Evolutionary conservation across 257 asterid genomes (phyloP), one percentile per base, ranked within the genome.

Genomic region (Ilex aquifolium): DNA sequence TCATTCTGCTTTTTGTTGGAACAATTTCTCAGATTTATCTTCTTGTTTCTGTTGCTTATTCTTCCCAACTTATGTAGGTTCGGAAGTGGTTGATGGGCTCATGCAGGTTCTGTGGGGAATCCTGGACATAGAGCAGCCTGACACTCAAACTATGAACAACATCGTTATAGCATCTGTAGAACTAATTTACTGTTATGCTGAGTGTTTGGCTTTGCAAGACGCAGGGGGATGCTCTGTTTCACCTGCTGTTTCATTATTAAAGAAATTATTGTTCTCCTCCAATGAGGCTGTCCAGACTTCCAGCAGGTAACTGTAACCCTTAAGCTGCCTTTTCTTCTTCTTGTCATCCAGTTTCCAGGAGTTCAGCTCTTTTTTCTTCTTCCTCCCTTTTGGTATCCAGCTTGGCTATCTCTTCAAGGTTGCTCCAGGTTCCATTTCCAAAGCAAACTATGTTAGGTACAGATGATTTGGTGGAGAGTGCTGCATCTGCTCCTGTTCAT

Each of bases 351-450:
- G 50, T 39, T 70, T 64, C 39, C 55, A 27, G 59, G 30, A 44
- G 51, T 31, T 57, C 52, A 29, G 69, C 59, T 59, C 63, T 59
- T 81, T 31, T 72, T 72, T 6, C 65, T 67, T 61, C 69, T 60
- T 79, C 13, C 63, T 57, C 65, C 64, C 69, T 65, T 50, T 60
- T 31, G 46, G 74, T 11, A 2, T 76, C 66, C 95, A 93, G 99
- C 90, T 71, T 93, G 92, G 99, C 99, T n/a, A 85, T 93, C 76
- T 87, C 97, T 61, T 93, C 99, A 70, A 84, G 97, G 77, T 69
- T 93, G 78, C 96, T 93, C 74, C 99, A 93, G 82, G 99, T 93
- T 74, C 99, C 99, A 44, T 93, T 93, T 76, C 99, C 99, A 72
- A 93, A 93, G 89, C 99, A 93, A 76, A 87, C 91, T 6, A 93